Conservation (phyloP, 176 grass and related monocot genomes). For the Rhynchospora tenuis region DNA sequence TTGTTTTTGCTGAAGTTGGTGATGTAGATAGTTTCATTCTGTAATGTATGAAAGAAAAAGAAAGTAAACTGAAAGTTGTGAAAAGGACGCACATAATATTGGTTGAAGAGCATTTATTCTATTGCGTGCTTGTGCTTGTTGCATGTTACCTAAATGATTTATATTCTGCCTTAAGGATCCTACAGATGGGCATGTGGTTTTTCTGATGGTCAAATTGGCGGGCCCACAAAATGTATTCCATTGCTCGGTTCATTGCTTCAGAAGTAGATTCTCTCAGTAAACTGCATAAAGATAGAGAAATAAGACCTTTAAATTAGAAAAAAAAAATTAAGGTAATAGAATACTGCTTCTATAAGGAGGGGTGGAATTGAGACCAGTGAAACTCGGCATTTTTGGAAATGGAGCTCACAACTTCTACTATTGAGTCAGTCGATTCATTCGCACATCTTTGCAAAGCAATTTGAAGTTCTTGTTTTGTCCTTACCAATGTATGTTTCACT, state of each 20-base stretch:
- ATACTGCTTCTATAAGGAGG: conserved; percentile 9
- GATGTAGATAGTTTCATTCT: conserved; percentile 74
- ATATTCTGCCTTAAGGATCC: conserved; percentile 56
- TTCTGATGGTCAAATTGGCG: conserved; percentile 26
- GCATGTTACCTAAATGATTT: conserved; percentile 66
- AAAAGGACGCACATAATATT: not conserved
- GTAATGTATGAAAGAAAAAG: conserved; percentile 27
- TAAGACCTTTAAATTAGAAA: conserved; percentile 21
- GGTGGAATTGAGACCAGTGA: conserved; percentile 49
- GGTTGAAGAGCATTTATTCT: not conserved
- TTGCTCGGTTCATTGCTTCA: conserved; percentile 42
- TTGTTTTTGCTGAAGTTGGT: conserved; percentile 53
- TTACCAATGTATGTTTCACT: conserved; percentile 73
- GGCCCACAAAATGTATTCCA: conserved; percentile 43
- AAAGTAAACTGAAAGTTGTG: not conserved
- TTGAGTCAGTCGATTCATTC: conserved; percentile 46
- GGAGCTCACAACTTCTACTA: conserved; percentile 68
- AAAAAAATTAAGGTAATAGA: not conserved
- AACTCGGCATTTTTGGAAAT: conserved; percentile 73
- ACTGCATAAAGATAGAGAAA: conserved; percentile 37
- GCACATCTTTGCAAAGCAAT: conserved; percentile 55
- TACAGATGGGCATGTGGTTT: conserved; percentile 29
- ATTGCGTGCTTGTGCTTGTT: not conserved
- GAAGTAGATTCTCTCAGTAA: conserved; percentile 41
- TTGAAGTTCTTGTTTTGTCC: conserved; percentile 75